Evolutionary conservation across 345 rosid genomes (phyloP).

Genomic region (Sisymbrium altissimum): DNA sequence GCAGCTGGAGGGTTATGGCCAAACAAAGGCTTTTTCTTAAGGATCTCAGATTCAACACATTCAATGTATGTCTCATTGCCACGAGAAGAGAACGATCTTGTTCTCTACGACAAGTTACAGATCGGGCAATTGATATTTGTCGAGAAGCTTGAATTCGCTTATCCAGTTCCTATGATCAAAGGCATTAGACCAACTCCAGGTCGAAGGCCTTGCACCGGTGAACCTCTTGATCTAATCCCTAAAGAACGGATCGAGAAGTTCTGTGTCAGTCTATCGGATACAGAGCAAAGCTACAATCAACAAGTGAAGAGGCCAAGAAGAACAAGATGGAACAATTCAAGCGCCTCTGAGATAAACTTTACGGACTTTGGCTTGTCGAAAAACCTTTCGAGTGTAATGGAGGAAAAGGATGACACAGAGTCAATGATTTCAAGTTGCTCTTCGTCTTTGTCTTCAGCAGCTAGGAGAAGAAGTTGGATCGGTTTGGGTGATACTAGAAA

Average conservation of each 20-base stretch:
- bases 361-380: constrained; percentile 18
- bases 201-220: constrained; percentile 44
- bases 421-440: constrained; percentile 31
- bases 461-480: constrained; percentile 52
- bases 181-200: constrained; percentile 62
- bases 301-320: constrained; percentile 29
- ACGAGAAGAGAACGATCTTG: constrained; percentile 57
- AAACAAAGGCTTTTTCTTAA: constrained; percentile 63
- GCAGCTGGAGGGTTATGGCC: constrained; percentile 69
- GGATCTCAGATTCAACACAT: constrained; percentile 64
- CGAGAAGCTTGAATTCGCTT: constrained; percentile 50
- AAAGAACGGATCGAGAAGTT: constrained; percentile 42
- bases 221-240: constrained; percentile 52
- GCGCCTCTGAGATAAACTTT: constrained; percentile 23
- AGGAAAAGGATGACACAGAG: constrained; percentile 42
- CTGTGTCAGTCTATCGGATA: constrained; percentile 33
- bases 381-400: constrained; percentile 16
- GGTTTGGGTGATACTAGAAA: constrained; percentile 28
- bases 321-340: constrained; percentile 27
- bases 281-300: constrained; percentile 13
- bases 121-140: constrained; percentile 59
- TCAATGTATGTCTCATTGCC: constrained; percentile 62
- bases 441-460: constrained; percentile 12
- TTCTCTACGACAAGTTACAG: constrained; percentile 53
- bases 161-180: constrained; percentile 66